Percentiles rank a stretch among this genome's conserved stretches.
Conservation (phyloP, 2,329 filamentous ascomycete species). For the Sporothrix pseudoabietina region DNA sequence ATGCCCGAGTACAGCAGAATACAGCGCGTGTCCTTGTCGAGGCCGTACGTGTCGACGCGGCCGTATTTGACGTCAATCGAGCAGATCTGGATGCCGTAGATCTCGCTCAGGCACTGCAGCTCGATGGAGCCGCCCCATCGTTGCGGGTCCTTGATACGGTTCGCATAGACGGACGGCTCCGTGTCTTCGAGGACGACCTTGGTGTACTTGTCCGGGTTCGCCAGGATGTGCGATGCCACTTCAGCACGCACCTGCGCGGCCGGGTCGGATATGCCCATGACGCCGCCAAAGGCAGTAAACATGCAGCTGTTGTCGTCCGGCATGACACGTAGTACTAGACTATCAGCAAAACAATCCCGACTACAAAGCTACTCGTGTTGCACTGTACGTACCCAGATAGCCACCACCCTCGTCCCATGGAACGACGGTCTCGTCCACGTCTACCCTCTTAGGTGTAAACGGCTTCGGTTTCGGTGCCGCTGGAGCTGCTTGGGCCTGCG, state of each 20-base stretch:
- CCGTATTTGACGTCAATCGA: slow-evolving; percentile 72
- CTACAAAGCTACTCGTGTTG: background rate
- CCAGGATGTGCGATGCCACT: slow-evolving; percentile 76
- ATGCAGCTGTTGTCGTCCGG: slow-evolving; percentile 95
- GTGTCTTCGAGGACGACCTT: slow-evolving; percentile 72
- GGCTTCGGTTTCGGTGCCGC: slow-evolving; percentile 34
- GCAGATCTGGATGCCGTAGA: slow-evolving; percentile 84
- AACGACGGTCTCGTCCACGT: slow-evolving; percentile 49
- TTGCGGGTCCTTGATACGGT: slow-evolving; percentile 76
- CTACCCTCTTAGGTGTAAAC: slow-evolving; percentile 42
- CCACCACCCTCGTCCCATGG: slow-evolving; percentile 55
- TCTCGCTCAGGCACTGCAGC: slow-evolving; percentile 77
- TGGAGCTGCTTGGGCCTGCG: slow-evolving; percentile 22
- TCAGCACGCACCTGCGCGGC: slow-evolving; percentile 67
- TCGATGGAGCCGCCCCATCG: slow-evolving; percentile 94
- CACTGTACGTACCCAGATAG: slow-evolving; percentile 50
- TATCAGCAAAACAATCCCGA: background rate
- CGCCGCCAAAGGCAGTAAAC: slow-evolving; percentile 84
- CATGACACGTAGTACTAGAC: slow-evolving; percentile 81
- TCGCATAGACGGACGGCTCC: slow-evolving; percentile 73
- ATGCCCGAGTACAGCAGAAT: slow-evolving; percentile 89
- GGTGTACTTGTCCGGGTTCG: slow-evolving; percentile 70
- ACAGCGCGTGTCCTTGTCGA: slow-evolving; percentile 68
- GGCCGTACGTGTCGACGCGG: slow-evolving; percentile 73
- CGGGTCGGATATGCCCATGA: slow-evolving; percentile 62